Conservation (phyloP, 2,329 filamentous ascomycete species). For the Clonostachys rosea region DNA sequence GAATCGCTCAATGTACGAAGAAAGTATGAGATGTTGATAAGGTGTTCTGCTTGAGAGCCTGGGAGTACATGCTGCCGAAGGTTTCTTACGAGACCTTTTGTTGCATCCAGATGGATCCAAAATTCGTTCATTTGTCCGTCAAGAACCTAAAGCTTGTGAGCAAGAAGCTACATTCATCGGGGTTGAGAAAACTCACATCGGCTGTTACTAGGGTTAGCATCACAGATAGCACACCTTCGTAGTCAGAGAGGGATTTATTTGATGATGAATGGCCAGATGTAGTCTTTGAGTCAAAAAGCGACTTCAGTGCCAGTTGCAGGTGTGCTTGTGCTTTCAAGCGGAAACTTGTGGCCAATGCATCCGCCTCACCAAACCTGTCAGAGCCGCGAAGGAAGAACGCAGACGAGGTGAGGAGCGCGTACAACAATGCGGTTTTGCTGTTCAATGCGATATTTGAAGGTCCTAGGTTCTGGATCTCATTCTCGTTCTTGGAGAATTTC, state of each 20-base stretch:
- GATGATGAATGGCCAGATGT: background rate
- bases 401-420: constrained; percentile 4
- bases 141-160: background rate
- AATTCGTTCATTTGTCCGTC: constrained; percentile 7
- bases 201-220: constrained; percentile 5
- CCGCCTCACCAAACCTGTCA: background rate
- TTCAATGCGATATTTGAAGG: background rate
- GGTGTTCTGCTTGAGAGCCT: constrained; percentile 3
- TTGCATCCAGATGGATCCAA: constrained; percentile 5
- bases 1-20: constrained; percentile 3
- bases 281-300: background rate
- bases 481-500: background rate
- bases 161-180: too few species aligned
- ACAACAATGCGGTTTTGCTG: constrained; percentile 5
- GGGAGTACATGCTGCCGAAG: background rate
- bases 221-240: constrained; percentile 4
- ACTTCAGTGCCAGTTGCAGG: constrained; percentile 1
- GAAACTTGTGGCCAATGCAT: constrained; percentile 1
- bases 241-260: background rate
- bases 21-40: constrained; percentile 3
- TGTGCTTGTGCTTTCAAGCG: constrained; percentile 2
- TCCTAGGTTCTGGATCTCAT: too few species aligned
- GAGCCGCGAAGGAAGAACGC: constrained; percentile 4
- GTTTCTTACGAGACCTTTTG: background rate
- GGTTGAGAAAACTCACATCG: background rate